Base-by-base conservation (phyloP, 495 filamentous ascomycete species). In the Annulohypoxylon nitens region DNA sequence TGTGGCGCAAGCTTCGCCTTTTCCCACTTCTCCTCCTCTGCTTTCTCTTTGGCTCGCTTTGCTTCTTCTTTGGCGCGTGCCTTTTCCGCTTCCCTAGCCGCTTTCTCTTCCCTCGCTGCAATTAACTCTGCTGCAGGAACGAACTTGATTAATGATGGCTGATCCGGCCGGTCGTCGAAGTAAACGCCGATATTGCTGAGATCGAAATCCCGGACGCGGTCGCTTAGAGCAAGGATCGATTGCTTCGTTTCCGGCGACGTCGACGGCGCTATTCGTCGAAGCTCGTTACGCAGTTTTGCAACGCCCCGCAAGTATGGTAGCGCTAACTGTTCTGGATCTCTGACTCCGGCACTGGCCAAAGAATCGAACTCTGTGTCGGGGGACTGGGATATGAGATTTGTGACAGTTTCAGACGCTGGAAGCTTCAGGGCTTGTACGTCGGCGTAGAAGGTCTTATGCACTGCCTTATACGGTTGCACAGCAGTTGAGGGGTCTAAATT, bases 131-230 rank as follows among this genome's bases (percentile, higher is more conserved):
- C 84, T 3, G 90, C 91, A 0, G 87, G 86, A 11, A 97, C 86
- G n/a, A 93, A 94, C 61, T 94, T 93, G 70, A 98, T 88, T 1
- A 98, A 83, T 14, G 95, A 93, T 0, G 92, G 90, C 67, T 86
- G 85, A 37, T 85, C 85, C 11, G 75, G 70, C 14, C 93, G 90
- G 76, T 98, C 95, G 75, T 98, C 95, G 9, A 98, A 90, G 70
- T 96, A 94, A 23, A 98, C 89, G 18, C 90, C 93, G 0, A 95
- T 83, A 54, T 93, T 86, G 59, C 91, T 93, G 34, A 98, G 89
- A 61, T 93, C 89, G 26, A 88, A 81, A 74, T 98, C 91, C 26
- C 95, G 92, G 53, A 98, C 86, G 4, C 87, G 85, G 76, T 97
- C 95, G 73, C 91, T 94, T 51, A 97, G 87, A 0, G 85, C 69